Conservation (phyloP, 208 protist species). For the Naegleria fowleri region DNA sequence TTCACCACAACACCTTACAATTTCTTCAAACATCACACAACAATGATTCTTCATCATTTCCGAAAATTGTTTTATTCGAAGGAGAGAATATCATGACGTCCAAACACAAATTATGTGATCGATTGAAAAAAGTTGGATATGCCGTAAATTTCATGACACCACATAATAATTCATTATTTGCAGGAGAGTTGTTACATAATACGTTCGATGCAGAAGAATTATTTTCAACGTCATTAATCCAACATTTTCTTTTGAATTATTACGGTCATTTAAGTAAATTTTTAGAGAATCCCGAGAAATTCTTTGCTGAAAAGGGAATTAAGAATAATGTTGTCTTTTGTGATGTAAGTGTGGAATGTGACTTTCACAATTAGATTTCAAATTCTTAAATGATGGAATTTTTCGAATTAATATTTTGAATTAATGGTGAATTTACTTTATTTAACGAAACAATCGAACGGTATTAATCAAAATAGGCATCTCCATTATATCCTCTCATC, state of each 20-base stretch:
- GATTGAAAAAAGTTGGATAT: not conserved
- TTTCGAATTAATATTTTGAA: too few species aligned
- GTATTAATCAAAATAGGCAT: not conserved
- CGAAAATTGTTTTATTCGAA: not conserved
- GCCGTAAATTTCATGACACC: not conserved
- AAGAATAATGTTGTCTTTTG: not conserved
- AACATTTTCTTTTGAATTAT: not conserved
- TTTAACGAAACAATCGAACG: too few species aligned
- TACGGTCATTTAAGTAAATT: not conserved
- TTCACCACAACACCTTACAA: too few species aligned
- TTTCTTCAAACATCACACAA: too few species aligned
- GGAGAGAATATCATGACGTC: not conserved
- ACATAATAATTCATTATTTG: not conserved
- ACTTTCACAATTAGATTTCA: too few species aligned
- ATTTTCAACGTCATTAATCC: not conserved
- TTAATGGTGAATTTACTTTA: too few species aligned
- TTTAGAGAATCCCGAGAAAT: not conserved
- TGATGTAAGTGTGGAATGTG: not conserved
- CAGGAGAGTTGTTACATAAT: not conserved
- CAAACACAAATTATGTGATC: slow-evolving; percentile 6
- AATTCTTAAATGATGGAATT: too few species aligned
- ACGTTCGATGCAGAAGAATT: not conserved
- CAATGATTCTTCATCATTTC: too few species aligned
- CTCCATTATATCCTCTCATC: not conserved
- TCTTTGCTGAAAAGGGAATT: not conserved